Evolutionary conservation across 2,329 filamentous ascomycete genomes (phyloP).

Genomic region (Tolypocladium inflatum): DNA sequence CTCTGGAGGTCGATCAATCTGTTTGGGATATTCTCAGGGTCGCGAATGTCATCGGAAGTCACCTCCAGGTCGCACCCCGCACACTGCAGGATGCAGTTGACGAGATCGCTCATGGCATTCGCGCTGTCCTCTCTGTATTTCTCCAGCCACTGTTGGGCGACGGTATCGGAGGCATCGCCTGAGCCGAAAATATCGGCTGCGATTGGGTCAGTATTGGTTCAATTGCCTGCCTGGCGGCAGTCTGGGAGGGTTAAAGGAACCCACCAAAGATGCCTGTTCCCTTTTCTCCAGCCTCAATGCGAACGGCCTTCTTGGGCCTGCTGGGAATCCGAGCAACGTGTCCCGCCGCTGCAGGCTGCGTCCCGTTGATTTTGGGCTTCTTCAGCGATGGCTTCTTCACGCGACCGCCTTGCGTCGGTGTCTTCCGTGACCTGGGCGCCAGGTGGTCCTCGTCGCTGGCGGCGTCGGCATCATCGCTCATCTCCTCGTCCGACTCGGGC

Average conservation of each 20-base stretch:
- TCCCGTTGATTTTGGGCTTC: constrained; percentile 55
- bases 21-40: constrained; percentile 77
- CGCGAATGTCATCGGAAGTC: constrained; percentile 73
- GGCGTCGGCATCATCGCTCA: constrained; percentile 34
- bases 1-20: constrained; percentile 78
- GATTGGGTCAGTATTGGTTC: constrained; percentile 10
- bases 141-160: constrained; percentile 51
- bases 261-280: constrained; percentile 48
- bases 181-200: constrained; percentile 55
- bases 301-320: constrained; percentile 46
- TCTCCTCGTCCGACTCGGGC: constrained; percentile 34
- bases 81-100: constrained; percentile 59
- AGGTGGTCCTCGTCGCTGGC: constrained; percentile 35
- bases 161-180: constrained; percentile 43
- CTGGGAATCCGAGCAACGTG: constrained; percentile 37
- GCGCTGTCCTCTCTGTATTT: constrained; percentile 46
- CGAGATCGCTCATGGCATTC: constrained; percentile 48
- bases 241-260: constrained; percentile 9
- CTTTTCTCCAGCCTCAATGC: constrained; percentile 39
- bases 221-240: constrained; percentile 10
- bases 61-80: constrained; percentile 76
- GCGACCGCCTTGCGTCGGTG: constrained; percentile 31
- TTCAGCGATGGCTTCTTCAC: constrained; percentile 50
- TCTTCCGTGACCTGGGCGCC: constrained; percentile 24
- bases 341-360: constrained; percentile 24